Percentiles rank a stretch among this genome's conserved stretches.
These are phyloP conservation scores for Mycena sanguinolenta DNA, from an alignment of 768 basidiomycete species.

Conservation along the genomic window DNA sequence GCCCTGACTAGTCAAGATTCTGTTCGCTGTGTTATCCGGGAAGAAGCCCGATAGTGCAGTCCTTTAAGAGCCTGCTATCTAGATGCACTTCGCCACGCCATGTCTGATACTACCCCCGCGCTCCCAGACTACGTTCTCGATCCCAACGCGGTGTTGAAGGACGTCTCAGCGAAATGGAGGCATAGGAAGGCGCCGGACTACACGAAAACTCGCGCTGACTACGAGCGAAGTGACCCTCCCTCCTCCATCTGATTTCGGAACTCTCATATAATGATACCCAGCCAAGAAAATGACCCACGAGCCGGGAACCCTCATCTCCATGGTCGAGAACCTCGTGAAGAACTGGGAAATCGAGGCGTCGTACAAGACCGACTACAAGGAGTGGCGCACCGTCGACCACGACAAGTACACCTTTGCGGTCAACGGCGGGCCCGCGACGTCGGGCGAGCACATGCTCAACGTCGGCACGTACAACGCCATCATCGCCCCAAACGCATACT, in stretches of 20 bases:
- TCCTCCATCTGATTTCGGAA: not conserved
- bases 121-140: conserved; percentile 35
- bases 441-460: conserved; percentile 29
- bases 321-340: not conserved
- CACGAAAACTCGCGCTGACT: conserved; percentile 27
- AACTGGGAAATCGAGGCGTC: conserved; percentile 1
- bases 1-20: not conserved
- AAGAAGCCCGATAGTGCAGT: not conserved
- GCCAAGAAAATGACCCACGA: conserved; percentile 36
- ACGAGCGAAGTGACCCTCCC: conserved; percentile 23
- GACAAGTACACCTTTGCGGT: not conserved
- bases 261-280: conserved; percentile 9
- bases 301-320: conserved; percentile 25
- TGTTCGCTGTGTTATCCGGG: not conserved
- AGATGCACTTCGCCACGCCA: conserved; percentile 1
- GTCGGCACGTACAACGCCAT: conserved; percentile 37
- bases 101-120: conserved; percentile 21
- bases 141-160: conserved; percentile 34
- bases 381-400: not conserved
- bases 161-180: conserved; percentile 30
- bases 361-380: not conserved
- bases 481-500: conserved; percentile 37
- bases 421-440: not conserved
- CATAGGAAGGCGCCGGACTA: conserved; percentile 30
- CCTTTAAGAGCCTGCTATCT: conserved; percentile 3